phyloP scores from a whole-genome alignment of 2,329 filamentous ascomycete species.

The Aspergillus sp. region DNA sequence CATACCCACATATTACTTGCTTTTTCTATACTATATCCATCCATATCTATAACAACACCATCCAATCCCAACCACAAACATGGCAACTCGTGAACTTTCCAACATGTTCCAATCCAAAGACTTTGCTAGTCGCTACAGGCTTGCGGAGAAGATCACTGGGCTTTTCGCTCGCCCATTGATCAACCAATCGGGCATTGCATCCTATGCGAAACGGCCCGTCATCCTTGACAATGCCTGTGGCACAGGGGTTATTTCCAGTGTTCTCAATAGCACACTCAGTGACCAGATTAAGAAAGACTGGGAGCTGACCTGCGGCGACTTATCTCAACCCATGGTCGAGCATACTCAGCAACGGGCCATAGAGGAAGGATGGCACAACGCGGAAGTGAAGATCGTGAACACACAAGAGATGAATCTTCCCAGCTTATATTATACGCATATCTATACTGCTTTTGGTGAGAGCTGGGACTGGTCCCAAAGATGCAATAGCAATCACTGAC shows the following conservation, averaged over 20 bases:
- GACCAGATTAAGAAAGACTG: slow-evolving; percentile 43
- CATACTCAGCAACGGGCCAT: slow-evolving; percentile 38
- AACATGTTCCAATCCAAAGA: not conserved
- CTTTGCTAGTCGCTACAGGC: slow-evolving; percentile 27
- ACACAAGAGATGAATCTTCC: slow-evolving; percentile 48
- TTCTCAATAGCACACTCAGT: slow-evolving; percentile 44
- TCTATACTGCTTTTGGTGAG: slow-evolving; percentile 48
- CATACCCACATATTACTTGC: not conserved
- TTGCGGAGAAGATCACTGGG: slow-evolving; percentile 31
- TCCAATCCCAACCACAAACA: not conserved
- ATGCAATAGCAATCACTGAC: not conserved
- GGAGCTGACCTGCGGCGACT: slow-evolving; percentile 53
- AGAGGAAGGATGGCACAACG: slow-evolving; percentile 49
- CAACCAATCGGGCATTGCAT: slow-evolving; percentile 27
- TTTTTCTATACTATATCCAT: not conserved
- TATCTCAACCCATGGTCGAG: slow-evolving; percentile 45
- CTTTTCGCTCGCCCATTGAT: slow-evolving; percentile 30
- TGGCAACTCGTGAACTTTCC: not conserved
- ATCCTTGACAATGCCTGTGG: slow-evolving; percentile 58
- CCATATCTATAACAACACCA: not conserved
- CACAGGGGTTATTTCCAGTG: slow-evolving; percentile 49
- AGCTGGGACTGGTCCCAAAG: not conserved
- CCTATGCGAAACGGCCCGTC: slow-evolving; percentile 23
- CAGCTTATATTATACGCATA: slow-evolving; percentile 44
- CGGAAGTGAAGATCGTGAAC: slow-evolving; percentile 47